Base-by-base conservation (phyloP, 495 filamentous ascomycete species). In the Penicillium chermesinum region DNA sequence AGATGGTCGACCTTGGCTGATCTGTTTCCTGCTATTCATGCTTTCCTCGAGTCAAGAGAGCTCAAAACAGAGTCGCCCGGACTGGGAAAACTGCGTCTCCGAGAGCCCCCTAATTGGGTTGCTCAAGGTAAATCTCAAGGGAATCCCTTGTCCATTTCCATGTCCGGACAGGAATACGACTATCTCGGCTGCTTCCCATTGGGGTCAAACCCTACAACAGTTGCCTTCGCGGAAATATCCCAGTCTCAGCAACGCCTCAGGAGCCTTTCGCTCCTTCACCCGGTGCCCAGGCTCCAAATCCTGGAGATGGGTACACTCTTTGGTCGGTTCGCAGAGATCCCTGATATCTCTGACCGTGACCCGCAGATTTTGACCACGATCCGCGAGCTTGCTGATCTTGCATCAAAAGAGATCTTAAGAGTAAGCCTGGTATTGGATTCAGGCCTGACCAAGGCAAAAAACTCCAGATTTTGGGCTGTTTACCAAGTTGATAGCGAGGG, bases 151-250 rank as follows among this genome's bases (percentile, higher is more conserved):
- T 81, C 75, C 1, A 59, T 73, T 10, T 80, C 78, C 0, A 65
- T 72, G 46, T 50, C 57, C 6, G 76, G 75, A 0, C 50, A 61
- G 15, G 62, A 71, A 14, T 80, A 74, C 53, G 68, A 62, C 13
- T 48, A 63, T 10, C 63, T 79, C n/a, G 79, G 79, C 9, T 81
- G 78, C 46, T 80, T 81, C 46, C 77, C 77, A 7, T 57, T 82
- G n/a, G 78, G 78, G 0, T 65, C 75, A 3, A 66, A 78, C 21
- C 56, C 68, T 1, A 67, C 68, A 3, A 47, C 62, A 19, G 46
- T 63, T 15, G 68, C 70, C 18, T 81, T 79, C 45, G 65, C 67
- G 1, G 71, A 76, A 17, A 68, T 80, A 30, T 58, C 79, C 18
- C 60, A 73, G 32, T 72, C 70, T 17, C 78, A 80, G 50, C 66